Base-by-base conservation (phyloP, 2,329 filamentous ascomycete species). In the Huntiella moniliformis region DNA sequence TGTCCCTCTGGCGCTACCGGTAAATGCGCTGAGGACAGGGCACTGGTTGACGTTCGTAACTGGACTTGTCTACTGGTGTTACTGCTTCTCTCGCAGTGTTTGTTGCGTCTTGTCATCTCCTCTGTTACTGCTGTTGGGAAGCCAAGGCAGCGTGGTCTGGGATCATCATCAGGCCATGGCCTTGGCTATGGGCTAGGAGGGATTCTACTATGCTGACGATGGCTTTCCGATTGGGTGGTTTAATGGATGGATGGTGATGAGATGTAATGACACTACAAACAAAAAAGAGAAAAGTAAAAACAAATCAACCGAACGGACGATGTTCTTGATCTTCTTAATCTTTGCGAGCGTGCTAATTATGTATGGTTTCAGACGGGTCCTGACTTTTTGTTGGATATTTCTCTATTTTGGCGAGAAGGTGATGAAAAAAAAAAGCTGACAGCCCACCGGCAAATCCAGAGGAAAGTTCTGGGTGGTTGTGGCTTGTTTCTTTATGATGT, bases 1-100 rank as follows among this genome's bases (percentile, higher is more conserved):
- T 94, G 66, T 93, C 83, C 62, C 84, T 94, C 67, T 95, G 88
- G 87, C 79, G 87, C 69, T 95, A 95, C 83, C 79, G 87, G 71
- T 94, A 83, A 71, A 58, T 52, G 52, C 42, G 44, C 37, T 42
- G 22, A 46, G 40, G 15, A 41, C 37, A 33, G 32, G 39, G 17
- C 44, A 13, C 32, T 22, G 41, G 39, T 38, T 40, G 41, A 33
- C 15, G 36, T 45, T 34, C 18, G 34, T 31, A 38, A 37, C 17
- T 48, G 17, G 15, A 35, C 39, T 40, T 16, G 31, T 41, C 40
- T 42, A 17, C 22, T 41, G 45, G 37, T 45, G 42, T 42, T 35
- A 45, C 34, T 45, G 44, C 42, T 45, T 49, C 37, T 46, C 42
- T 46, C 40, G 41, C 46, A 37, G 42, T 44, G 46, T 42, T 17